These are phyloP conservation scores for Warburgia ugandensis DNA, from an alignment of 164 flowering plant genomes.

Conservation along the genomic window DNA sequence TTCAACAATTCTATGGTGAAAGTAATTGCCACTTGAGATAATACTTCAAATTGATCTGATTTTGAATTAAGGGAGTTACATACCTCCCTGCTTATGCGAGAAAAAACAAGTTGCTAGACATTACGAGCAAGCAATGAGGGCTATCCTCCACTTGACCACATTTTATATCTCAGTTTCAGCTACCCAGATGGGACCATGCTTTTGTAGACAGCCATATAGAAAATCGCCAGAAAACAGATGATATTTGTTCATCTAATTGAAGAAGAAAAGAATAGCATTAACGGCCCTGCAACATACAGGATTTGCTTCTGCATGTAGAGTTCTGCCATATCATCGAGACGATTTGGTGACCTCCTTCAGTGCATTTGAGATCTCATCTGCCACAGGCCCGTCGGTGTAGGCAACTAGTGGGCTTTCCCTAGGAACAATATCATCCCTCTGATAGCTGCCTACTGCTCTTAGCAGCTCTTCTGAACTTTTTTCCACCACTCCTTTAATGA, in stretches of 20 bases:
- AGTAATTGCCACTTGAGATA: too few species aligned
- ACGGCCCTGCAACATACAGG: not conserved
- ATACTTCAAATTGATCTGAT: too few species aligned
- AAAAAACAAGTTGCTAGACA: too few species aligned
- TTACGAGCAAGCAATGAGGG: too few species aligned
- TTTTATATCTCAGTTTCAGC: too few species aligned
- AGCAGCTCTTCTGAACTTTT: constrained; percentile 69
- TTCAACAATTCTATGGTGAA: too few species aligned
- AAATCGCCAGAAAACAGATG: not conserved
- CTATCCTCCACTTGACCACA: too few species aligned
- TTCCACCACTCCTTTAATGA: constrained; percentile 59
- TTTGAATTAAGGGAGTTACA: too few species aligned
- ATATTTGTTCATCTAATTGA: not conserved
- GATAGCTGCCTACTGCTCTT: constrained; percentile 58
- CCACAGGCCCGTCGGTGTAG: constrained; percentile 27
- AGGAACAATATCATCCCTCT: constrained; percentile 70
- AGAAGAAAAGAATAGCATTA: not conserved
- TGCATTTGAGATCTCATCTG: constrained; percentile 51
- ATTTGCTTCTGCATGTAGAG: not conserved
- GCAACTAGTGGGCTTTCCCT: constrained; percentile 56
- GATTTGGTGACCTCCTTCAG: constrained; percentile 34
- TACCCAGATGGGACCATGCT: too few species aligned
- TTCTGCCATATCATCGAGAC: constrained; percentile 5
- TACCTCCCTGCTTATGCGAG: too few species aligned
- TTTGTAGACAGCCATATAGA: not conserved